Conservation (phyloP, 257 asterid genomes). For the Penstemon davidsonii region DNA sequence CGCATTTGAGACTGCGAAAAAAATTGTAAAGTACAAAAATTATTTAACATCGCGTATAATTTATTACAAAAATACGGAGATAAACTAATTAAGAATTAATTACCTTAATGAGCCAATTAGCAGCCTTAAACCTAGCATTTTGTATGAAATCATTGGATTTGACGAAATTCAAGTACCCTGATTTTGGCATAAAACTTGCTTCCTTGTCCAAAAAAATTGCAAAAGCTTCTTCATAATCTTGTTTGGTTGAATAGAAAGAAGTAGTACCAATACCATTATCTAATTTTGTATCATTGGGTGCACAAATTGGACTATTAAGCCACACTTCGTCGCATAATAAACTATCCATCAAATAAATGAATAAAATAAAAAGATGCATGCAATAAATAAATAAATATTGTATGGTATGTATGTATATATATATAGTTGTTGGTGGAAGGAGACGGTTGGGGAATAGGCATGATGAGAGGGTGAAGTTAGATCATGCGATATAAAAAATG, state of each 20-base stretch:
- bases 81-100: background rate
- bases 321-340: constrained; percentile 66
- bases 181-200: constrained; percentile 38
- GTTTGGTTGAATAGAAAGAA: constrained; percentile 14
- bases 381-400: background rate
- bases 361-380: constrained; percentile 24
- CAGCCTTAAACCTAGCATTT: constrained; percentile 45
- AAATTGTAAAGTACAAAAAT: background rate
- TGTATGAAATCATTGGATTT: constrained; percentile 27
- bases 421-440: constrained; percentile 16
- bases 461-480: constrained; percentile 22
- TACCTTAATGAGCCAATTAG: constrained; percentile 66
- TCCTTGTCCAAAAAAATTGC: constrained; percentile 42
- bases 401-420: background rate
- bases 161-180: constrained; percentile 34
- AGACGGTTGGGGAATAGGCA: constrained; percentile 20
- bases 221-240: constrained; percentile 49
- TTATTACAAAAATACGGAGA: background rate
- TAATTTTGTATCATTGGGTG: constrained; percentile 2
- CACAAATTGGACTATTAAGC: constrained; percentile 34
- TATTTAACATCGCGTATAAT: background rate
- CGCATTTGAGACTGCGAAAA: constrained; percentile 52
- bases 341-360: constrained; percentile 46
- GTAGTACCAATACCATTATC: background rate
- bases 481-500: constrained; percentile 48